A percentile compares a stretch with the other conserved stretches of the same genome.
phyloP scores from a whole-genome alignment of 2,329 filamentous ascomycete genomes.

The Fusarium sterilihyphosum region DNA sequence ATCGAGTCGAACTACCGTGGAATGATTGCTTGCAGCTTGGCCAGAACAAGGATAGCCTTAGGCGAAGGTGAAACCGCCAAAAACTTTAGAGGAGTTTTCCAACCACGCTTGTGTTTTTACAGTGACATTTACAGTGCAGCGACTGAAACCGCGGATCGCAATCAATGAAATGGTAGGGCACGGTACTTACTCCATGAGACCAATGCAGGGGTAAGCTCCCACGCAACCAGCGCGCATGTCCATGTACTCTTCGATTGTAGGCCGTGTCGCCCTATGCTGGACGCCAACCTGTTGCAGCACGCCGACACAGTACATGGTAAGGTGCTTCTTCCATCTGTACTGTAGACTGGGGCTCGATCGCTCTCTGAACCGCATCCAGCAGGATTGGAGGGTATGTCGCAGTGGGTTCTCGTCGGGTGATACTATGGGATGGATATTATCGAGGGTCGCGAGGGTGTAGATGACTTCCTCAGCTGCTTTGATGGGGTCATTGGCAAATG shows the following conservation, averaged over 20 bases:
- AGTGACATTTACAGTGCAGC: background rate
- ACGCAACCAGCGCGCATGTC: slow-evolving; percentile 26
- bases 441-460: slow-evolving; percentile 20
- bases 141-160: background rate
- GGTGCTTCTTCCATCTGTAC: slow-evolving; percentile 26
- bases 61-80: background rate
- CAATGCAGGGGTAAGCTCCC: slow-evolving; percentile 21
- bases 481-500: slow-evolving; percentile 20
- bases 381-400: slow-evolving; percentile 21
- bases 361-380: slow-evolving; percentile 19
- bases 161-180: background rate
- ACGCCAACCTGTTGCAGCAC: slow-evolving; percentile 21
- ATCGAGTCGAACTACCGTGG: background rate
- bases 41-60: background rate
- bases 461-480: slow-evolving; percentile 27
- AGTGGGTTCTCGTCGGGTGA: slow-evolving; percentile 12
- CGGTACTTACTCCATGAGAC: slow-evolving; percentile 24
- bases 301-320: slow-evolving; percentile 23
- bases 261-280: background rate
- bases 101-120: background rate
- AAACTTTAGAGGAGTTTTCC: background rate
- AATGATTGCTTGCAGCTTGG: background rate
- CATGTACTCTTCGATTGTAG: slow-evolving; percentile 17
- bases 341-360: slow-evolving; percentile 12
- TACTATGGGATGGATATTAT: slow-evolving; percentile 16